phyloP scores from a whole-genome alignment of 1,284 basidiomycete species.

The Xerocomus nothofagi region DNA sequence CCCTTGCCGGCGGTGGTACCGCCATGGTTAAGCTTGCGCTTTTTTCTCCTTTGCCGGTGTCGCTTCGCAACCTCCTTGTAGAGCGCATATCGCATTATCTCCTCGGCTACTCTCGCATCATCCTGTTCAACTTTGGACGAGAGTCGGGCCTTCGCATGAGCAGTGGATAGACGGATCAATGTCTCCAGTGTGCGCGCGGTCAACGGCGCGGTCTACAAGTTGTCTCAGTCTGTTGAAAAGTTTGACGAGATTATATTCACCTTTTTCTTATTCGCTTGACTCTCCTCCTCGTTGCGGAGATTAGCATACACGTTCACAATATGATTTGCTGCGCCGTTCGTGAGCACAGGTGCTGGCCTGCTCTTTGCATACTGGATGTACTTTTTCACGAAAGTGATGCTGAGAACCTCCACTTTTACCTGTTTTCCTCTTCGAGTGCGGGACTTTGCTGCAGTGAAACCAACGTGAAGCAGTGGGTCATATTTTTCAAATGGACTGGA shows the following conservation, averaged over 20 bases:
- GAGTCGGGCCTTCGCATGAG: slow-evolving; percentile 94
- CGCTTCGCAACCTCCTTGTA: slow-evolving; percentile 96
- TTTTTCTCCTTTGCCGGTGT: slow-evolving; percentile 65
- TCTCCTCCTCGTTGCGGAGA: slow-evolving; percentile 90
- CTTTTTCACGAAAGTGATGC: slow-evolving; percentile 96
- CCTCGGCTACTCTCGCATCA: slow-evolving; percentile 91
- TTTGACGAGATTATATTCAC: slow-evolving; percentile 44
- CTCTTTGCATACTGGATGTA: slow-evolving; percentile 98
- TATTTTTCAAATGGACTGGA: slow-evolving; percentile 93
- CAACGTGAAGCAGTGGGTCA: slow-evolving; percentile 93
- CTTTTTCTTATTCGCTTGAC: slow-evolving; percentile 82
- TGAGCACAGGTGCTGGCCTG: slow-evolving; percentile 81
- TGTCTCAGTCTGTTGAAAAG: slow-evolving; percentile 12
- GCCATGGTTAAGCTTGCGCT: slow-evolving; percentile 74
- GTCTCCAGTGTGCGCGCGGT: slow-evolving; percentile 99
- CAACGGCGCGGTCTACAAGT: slow-evolving; percentile 84
- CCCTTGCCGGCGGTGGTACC: slow-evolving; percentile 41
- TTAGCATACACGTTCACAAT: slow-evolving; percentile 93
- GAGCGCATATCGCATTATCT: slow-evolving; percentile 94
- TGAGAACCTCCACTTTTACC: slow-evolving; percentile 84
- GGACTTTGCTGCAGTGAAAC: slow-evolving; percentile 58
- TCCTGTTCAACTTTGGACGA: slow-evolving; percentile 82
- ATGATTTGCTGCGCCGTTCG: slow-evolving; percentile 91
- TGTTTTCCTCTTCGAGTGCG: slow-evolving; percentile 57
- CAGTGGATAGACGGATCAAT: slow-evolving; percentile 95